Percentiles rank a stretch among this genome's conserved stretches.
Conservation (phyloP, 257 asterid genomes). For the Plectranthus barbatus region DNA sequence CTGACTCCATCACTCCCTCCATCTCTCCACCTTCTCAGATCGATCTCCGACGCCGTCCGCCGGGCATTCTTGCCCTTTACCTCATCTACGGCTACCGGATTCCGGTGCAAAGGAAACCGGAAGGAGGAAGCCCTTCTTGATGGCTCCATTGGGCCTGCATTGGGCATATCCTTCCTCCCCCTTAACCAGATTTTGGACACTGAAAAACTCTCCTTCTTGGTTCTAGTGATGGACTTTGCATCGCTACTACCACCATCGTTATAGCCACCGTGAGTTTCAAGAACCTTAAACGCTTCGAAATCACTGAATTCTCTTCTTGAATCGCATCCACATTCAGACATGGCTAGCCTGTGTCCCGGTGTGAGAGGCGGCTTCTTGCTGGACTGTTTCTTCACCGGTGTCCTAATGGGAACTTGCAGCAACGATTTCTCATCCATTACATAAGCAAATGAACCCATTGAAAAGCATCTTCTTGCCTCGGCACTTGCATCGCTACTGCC, state of each 20-base stretch:
- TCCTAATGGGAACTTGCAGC: constrained; percentile 70
- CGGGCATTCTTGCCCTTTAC: constrained; percentile 27
- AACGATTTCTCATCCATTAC: constrained; percentile 64
- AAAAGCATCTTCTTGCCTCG: constrained; percentile 77
- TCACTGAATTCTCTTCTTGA: constrained; percentile 66
- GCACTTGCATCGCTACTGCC: constrained; percentile 19
- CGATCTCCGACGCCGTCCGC: constrained; percentile 49
- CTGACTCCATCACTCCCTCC: constrained; percentile 36
- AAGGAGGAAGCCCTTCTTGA: constrained; percentile 65
- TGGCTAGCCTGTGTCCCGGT: constrained; percentile 55
- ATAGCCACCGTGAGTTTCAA: neutral
- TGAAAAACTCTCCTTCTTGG: constrained; percentile 65
- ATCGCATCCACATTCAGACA: constrained; percentile 81
- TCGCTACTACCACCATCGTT: neutral
- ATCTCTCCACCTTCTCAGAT: constrained; percentile 42
- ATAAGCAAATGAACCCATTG: constrained; percentile 96
- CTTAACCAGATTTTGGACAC: constrained; percentile 67
- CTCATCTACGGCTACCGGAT: constrained; percentile 15
- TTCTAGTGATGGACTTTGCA: constrained; percentile 27
- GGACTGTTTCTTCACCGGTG: constrained; percentile 48
- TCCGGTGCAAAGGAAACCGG: constrained; percentile 36
- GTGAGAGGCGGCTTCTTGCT: constrained; percentile 54
- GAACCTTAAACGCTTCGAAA: constrained; percentile 36
- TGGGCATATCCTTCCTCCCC: constrained; percentile 37
- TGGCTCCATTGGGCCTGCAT: constrained; percentile 20